Base-by-base conservation (phyloP, 2,329 filamentous ascomycete genomes). In the Cercospora berteroae region DNA sequence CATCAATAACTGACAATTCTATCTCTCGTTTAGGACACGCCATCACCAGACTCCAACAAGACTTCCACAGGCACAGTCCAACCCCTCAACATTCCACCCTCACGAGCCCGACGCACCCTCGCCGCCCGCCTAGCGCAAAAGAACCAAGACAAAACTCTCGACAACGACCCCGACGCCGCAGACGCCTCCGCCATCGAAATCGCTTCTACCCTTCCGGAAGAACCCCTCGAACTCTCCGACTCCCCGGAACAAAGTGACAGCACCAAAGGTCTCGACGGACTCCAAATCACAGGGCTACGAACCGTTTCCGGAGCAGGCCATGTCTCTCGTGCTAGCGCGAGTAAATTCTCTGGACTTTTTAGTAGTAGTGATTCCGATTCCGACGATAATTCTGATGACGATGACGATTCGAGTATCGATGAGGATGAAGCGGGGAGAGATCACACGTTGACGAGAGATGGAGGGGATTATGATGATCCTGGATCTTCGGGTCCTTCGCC, bases 51-150 rank as follows among this genome's bases (percentile, higher is more conserved):
- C 29, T 55, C 65, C 60, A 67, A 69, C 68, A 69, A 71, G 61
- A 63, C 58, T 66, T 50, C 63, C 23, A 66, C 81, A 77, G 48
- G 48, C 18, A 60, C 81, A 90, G n/a, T 91, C 88, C 23, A 91
- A 33, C 92, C 93, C 12, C 83, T 97, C 75, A 95, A 94, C 77
- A 89, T 94, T 39, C 89, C 91, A 0, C 94, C 94, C 2, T 96
- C 93, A 7, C 88, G 94, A 62, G 94, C 94, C 7, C 88, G 94
- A 60, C 85, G 93, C 64, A 93, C 96, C 79, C 86, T 98, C n/a
- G 94, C 93, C n/a, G 91, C 92, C 12, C 88, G 94, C 12, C 85
- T 98, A 13, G 82, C 82, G 2, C 78, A 75, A 87, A 92, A 79
- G 50, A 81, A 81, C 59, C 70, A 74, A 36, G 69, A 71, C 7